These are phyloP conservation scores for Podila epicladia DNA, from an alignment of 192 early-diverging fungal species.

Conservation along the genomic window DNA sequence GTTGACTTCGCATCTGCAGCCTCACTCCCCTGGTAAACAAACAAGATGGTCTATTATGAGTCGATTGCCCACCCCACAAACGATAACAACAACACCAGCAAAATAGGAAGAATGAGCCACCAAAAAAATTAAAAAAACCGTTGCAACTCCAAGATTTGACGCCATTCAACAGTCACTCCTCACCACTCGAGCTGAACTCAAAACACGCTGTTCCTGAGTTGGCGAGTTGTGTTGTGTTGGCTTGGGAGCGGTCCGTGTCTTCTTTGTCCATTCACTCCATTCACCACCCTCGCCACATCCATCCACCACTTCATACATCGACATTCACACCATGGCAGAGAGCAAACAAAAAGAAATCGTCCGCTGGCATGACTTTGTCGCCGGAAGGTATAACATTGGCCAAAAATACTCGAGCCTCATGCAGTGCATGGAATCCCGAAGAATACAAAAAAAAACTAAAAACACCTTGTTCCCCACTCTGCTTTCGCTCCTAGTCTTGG, in stretches of 20 bases:
- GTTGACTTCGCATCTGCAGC: neutral
- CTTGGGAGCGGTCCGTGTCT: neutral
- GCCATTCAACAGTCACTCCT: conserved; percentile 1
- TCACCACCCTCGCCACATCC: neutral
- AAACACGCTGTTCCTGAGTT: neutral
- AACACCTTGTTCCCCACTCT: neutral
- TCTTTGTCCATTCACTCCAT: neutral
- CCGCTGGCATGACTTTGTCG: conserved; percentile 50
- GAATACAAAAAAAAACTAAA: neutral
- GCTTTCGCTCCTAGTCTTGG: conserved; percentile 18
- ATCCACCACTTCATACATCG: neutral
- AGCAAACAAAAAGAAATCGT: conserved; percentile 41
- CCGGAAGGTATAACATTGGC: conserved; percentile 34
- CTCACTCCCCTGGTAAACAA: neutral
- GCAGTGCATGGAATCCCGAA: too few species aligned
- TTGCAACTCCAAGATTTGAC: neutral
- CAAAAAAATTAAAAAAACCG: too few species aligned
- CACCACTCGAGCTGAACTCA: neutral
- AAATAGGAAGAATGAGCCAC: too few species aligned
- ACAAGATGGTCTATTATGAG: neutral
- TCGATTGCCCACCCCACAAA: too few species aligned
- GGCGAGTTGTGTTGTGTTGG: neutral
- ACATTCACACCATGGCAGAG: conserved; percentile 11
- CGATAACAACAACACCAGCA: too few species aligned
- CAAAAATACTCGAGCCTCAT: too few species aligned